Percentiles rank a stretch among this genome's conserved stretches.
Evolutionary conservation across 768 basidiomycete genomes (phyloP).

Genomic region (Auricularia sp.): DNA sequence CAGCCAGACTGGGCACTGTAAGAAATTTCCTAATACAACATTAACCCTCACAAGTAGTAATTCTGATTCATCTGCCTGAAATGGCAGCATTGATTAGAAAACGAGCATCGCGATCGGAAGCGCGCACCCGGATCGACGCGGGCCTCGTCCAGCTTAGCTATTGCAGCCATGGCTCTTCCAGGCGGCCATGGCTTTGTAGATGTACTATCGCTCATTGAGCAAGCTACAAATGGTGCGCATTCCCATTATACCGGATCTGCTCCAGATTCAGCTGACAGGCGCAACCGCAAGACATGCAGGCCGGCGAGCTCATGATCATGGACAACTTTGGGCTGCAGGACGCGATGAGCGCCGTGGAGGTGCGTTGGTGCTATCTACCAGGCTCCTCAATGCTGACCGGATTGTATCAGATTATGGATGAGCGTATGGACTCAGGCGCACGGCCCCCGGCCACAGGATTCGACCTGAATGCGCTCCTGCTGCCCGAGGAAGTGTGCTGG

Average conservation of each 20-base stretch:
- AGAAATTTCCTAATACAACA: too few relatives aligned
- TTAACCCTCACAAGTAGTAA: too few relatives aligned
- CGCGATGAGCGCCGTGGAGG: constrained; percentile 92
- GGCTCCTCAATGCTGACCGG: constrained; percentile 9
- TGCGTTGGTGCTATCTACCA: constrained; percentile 18
- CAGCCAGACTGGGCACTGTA: too few relatives aligned
- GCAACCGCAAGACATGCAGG: constrained; percentile 43
- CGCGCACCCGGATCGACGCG: too few relatives aligned
- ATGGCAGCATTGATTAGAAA: background rate
- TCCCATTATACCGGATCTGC: background rate
- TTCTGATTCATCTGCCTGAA: background rate
- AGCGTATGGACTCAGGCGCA: constrained; percentile 74
- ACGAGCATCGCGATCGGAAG: background rate
- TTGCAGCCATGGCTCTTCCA: constrained; percentile 24
- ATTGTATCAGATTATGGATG: constrained; percentile 66
- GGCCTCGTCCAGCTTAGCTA: background rate
- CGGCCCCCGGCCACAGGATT: constrained; percentile 32
- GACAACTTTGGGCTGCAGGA: constrained; percentile 68
- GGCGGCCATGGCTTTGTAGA: constrained; percentile 55
- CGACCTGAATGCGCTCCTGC: constrained; percentile 49
- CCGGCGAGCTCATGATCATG: constrained; percentile 52
- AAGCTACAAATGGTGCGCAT: constrained; percentile 49
- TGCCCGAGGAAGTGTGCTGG: constrained; percentile 81
- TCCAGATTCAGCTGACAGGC: background rate
- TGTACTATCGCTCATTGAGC: constrained; percentile 46